Evolutionary conservation across 1,284 basidiomycete species (phyloP).

Genomic region (Ganoderma resinaceum): DNA sequence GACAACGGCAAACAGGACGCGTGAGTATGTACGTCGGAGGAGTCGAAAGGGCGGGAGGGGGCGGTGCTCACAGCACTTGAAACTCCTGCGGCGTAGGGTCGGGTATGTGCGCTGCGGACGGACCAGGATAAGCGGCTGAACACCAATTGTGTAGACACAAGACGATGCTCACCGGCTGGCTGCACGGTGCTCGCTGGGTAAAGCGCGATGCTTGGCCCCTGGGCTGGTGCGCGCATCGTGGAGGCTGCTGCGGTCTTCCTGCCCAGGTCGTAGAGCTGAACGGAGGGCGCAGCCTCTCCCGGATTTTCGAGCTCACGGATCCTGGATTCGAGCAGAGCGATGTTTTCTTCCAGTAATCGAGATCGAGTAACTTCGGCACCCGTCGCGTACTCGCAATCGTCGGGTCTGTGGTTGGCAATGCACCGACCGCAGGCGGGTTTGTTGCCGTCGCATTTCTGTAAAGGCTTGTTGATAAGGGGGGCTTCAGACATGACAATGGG

Average conservation of each 20-base stretch:
- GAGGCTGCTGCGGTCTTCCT: constrained; percentile 6
- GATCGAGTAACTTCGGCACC: constrained; percentile 36
- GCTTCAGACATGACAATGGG: background rate
- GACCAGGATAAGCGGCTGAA: constrained; percentile 1
- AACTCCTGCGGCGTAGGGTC: constrained; percentile 19
- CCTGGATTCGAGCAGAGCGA: constrained; percentile 38
- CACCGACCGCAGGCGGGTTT: constrained; percentile 41
- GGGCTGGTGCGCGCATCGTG: background rate
- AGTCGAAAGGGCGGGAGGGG: background rate
- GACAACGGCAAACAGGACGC: background rate
- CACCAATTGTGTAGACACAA: background rate
- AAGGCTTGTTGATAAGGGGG: background rate
- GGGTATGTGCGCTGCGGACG: constrained; percentile 8
- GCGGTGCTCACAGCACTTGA: constrained; percentile 19
- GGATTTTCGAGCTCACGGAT: constrained; percentile 40
- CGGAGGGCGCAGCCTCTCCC: constrained; percentile 28
- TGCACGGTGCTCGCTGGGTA: constrained; percentile 7
- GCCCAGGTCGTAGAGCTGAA: constrained; percentile 31
- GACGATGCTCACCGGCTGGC: constrained; percentile 15
- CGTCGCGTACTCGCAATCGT: constrained; percentile 42
- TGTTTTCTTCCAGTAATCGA: constrained; percentile 41
- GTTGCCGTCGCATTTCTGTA: constrained; percentile 40
- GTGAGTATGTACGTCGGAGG: constrained; percentile 4
- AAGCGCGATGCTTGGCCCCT: constrained; percentile 10
- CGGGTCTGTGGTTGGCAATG: constrained; percentile 30